Conservation (phyloP, 1,139 yeast genomes). For the Magnusiomyces magnusii region DNA sequence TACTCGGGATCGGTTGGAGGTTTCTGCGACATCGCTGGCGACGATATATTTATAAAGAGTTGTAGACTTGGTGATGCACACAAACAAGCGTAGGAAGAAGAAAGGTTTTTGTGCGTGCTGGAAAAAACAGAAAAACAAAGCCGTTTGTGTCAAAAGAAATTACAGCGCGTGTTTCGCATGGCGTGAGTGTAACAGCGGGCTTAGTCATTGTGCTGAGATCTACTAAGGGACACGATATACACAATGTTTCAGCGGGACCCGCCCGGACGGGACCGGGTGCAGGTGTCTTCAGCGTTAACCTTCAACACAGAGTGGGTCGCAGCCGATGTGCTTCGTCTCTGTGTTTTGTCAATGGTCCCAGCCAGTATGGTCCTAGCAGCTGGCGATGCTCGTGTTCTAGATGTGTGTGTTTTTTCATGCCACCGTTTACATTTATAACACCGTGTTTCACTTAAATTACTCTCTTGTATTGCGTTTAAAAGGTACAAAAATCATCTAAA, state of each 20-base stretch:
- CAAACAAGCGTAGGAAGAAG: neutral
- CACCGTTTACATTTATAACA: too few relatives aligned
- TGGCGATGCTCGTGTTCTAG: too few relatives aligned
- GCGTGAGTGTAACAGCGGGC: too few relatives aligned
- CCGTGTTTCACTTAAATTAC: too few relatives aligned
- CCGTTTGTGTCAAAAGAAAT: neutral
- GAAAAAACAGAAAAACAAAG: too few relatives aligned
- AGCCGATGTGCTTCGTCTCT: too few relatives aligned
- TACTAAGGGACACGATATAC: neutral
- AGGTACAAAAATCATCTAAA: neutral
- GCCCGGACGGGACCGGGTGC: neutral
- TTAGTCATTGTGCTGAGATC: too few relatives aligned
- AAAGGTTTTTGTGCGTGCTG: neutral
- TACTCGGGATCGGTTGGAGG: slow-evolving; percentile 22
- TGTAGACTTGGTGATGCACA: neutral
- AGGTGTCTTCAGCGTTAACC: neutral
- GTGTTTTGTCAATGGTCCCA: neutral
- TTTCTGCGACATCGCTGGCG: neutral
- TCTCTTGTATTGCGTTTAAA: too few relatives aligned
- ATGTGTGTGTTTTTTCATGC: too few relatives aligned
- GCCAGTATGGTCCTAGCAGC: too few relatives aligned
- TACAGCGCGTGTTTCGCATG: neutral
- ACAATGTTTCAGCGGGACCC: neutral
- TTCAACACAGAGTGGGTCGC: neutral
- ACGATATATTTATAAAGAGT: neutral